A percentile compares a stretch with the other conserved stretches of the same genome.
phyloP scores from a whole-genome alignment of 2,329 filamentous ascomycete species.

The Colletotrichum musae region DNA sequence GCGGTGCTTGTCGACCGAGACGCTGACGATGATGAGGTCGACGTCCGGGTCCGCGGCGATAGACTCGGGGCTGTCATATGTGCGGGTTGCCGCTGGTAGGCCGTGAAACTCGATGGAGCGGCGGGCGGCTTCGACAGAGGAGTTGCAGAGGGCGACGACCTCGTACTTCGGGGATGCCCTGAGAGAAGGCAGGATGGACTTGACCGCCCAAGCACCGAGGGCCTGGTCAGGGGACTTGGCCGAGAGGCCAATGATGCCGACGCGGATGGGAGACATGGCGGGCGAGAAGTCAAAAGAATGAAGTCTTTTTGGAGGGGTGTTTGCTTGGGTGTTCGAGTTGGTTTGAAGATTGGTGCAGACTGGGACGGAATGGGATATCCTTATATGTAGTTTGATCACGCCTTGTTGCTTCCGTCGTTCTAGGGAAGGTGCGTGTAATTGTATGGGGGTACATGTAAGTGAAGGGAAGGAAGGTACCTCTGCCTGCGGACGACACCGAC shows the following conservation, averaged over 20 bases:
- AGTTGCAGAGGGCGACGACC: constrained; percentile 69
- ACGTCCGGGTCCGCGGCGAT: constrained; percentile 65
- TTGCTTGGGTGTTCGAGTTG: background rate
- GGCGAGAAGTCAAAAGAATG: background rate
- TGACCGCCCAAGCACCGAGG: constrained; percentile 67
- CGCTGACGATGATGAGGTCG: constrained; percentile 69
- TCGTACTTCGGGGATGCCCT: constrained; percentile 58
- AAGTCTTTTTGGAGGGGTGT: background rate
- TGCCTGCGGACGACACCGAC: no score
- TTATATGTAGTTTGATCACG: no score
- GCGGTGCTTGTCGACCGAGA: constrained; percentile 68
- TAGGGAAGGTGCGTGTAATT: no score
- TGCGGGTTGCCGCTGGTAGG: constrained; percentile 56
- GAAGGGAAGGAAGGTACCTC: no score
- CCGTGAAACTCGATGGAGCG: constrained; percentile 59
- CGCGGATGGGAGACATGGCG: constrained; percentile 59
- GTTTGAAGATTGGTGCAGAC: background rate
- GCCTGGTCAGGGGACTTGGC: constrained; percentile 59
- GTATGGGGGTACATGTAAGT: no score
- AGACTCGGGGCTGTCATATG: constrained; percentile 65
- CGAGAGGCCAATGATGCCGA: constrained; percentile 72
- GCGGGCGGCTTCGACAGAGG: constrained; percentile 58
- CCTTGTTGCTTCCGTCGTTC: no score
- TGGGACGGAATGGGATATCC: no score
- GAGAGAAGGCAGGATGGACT: constrained; percentile 70